phyloP scores from a whole-genome alignment of 2,329 filamentous ascomycete species.

The Botrytis pseudocinerea region DNA sequence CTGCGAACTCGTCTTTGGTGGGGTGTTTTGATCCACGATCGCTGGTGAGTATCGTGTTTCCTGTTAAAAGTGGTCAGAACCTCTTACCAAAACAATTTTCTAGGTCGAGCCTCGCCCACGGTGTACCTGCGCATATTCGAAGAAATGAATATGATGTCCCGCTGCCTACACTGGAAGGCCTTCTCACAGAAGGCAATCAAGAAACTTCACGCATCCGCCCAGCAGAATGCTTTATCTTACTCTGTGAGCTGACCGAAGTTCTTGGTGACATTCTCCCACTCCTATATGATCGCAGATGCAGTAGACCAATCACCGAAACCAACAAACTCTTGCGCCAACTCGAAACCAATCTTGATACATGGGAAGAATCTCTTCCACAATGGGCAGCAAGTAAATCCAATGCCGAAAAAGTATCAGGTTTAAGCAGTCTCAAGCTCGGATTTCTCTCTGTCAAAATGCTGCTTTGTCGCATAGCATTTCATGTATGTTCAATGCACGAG shows the following conservation, averaged over 20 bases:
- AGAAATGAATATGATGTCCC: conserved; percentile 33
- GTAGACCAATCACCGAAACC: not conserved
- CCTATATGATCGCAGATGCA: not conserved
- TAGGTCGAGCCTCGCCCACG: conserved; percentile 36
- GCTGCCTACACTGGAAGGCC: conserved; percentile 26
- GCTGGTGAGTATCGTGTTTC: conserved; percentile 47
- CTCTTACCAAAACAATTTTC: not conserved
- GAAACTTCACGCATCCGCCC: not conserved
- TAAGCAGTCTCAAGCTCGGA: not conserved
- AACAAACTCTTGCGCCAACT: not conserved
- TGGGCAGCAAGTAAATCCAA: not conserved
- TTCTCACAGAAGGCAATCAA: conserved; percentile 19
- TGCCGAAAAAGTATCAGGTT: not conserved
- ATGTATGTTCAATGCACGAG: not conserved
- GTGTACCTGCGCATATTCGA: conserved; percentile 29
- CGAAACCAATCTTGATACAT: not conserved
- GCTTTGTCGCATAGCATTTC: not conserved
- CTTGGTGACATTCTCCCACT: conserved; percentile 4
- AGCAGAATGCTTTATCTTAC: conserved; percentile 6
- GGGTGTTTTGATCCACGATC: conserved; percentile 55
- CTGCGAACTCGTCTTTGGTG: conserved; percentile 58
- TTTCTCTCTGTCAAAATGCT: conserved; percentile 7
- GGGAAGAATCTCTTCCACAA: conserved; percentile 7
- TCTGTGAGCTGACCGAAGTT: not conserved
- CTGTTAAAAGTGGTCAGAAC: not conserved